These are phyloP conservation scores for cucumber (Cucumis sativus) DNA, from an alignment of 306 rosid genomes.

Conservation along the genomic window Cucumber_9930_V3 NC_026659.2:26489001-26489500, in stretches of 20 bases:
- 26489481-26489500: background rate
- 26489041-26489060: too few relatives aligned
- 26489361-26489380: constrained; percentile 85
- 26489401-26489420: constrained; percentile 40
- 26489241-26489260: constrained; percentile 48
- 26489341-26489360: constrained; percentile 70
- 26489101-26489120: background rate
- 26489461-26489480: background rate
- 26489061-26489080: too few relatives aligned
- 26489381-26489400: constrained; percentile 53
- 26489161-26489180: background rate
- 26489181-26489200: background rate
- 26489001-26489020: too few relatives aligned
- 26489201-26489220: constrained; percentile 26
- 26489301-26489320: constrained; percentile 76
- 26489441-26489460: constrained; percentile 6
- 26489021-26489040: too few relatives aligned
- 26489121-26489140: background rate
- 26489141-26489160: background rate
- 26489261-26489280: constrained; percentile 51
- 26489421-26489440: constrained; percentile 74
- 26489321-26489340: constrained; percentile 32
- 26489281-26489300: constrained; percentile 63
- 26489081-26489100: too few relatives aligned
- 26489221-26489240: constrained; percentile 64